Base-by-base conservation (phyloP, 225 moss, liverwort and hornwort species). In the Bryoerythrophyllum caledonicum region DNA sequence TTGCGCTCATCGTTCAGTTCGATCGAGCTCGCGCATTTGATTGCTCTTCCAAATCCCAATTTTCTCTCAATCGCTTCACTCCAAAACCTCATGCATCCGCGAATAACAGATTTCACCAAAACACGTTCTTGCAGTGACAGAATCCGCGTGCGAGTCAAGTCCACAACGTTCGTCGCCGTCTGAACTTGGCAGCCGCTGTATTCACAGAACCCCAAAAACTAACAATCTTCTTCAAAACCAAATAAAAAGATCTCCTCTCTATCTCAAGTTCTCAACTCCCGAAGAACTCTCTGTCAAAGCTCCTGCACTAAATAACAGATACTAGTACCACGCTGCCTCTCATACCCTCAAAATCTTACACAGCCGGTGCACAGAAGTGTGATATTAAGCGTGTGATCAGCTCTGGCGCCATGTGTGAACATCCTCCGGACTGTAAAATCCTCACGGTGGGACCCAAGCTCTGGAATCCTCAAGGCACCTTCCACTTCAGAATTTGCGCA, bases 391-490 rank as follows among this genome's bases (percentile, higher is more conserved):
- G 72, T 76, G 5, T 19, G 15, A 11, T 41, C 13, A 43, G 40
- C 49, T 40, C 57, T 64, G 64, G 26, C 20, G 70, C 38, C 67
- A 30, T 38, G 40, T 65, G 41, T 55, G 73, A 32, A 74, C 11
- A 25, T 58, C 72, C 49, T 8, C 21, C 5, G 46, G 21, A 6
- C 72, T 11, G 43, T 44, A 17, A 4, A 44, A 38, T 23, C 13
- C 48, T 41, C 51, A n/a, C 27, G 32, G 78, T 82, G 78, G 79
- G 79, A 23, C 82, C 77, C 63, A n/a, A n/a, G n/a, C 9, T 20
- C 54, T 27, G 74, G n/a, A 74, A 53, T 44, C 4, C 10, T 14
- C 54, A 7, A 8, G 2, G 20, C 54, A 65, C 8, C 65, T 55
- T 74, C 74, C 43, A 19, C 20, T 12, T 13, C 26, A 8, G 8